Base-by-base conservation (phyloP, 2,329 filamentous ascomycete genomes). In the Colletotrichum orbiculare region DNA sequence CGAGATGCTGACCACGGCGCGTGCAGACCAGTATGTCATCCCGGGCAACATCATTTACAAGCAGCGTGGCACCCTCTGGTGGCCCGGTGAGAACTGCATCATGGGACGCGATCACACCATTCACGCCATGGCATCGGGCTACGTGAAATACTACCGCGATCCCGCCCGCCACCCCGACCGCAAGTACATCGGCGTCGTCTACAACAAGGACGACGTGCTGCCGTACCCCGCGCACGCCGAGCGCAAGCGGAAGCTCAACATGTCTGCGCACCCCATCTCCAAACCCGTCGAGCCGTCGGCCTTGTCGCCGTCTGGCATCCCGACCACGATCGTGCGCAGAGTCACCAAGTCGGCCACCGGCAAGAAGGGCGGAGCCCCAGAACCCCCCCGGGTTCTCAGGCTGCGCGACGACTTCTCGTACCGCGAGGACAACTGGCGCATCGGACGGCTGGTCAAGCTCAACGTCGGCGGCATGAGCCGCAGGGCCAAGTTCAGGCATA, bases 11-110 rank as follows among this genome's bases (percentile, higher is more conserved):
- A 25, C 25, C 25, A 25, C 25, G 25, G 25, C 25, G 25, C 25
- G 4, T 4, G 25, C 74, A 94, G 91, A 95, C 76, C 91, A 97
- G 82, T 97, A 91, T 78, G 96, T 99, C 41, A 91, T 97, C 64
- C 91, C 94, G 5, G 96, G 96, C 59, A 98, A 97, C 83, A 99
- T 99, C 79, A 92, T 99, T 80, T 99, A 96, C 87, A 94, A 93
- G 76, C 96, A 99, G 80, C 91, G 95, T 73, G 96, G 96, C 72
- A 96, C 96, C 4, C 87, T 90, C 73, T 99, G 96, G 96, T 95
- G 91, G 77, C 91, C 96, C 1, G 96, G 96, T 73, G 96, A 98
- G 77, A 98, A 99, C 81, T 93, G 92, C 78, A 92, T 90, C 72
- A 95, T 98, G 84, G 96, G 96, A 54, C 91, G 96, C 67, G 94